These are phyloP conservation scores for Phaeosphaeria sp. DNA, from an alignment of 2,329 filamentous ascomycete species.

Conservation along the genomic window DNA sequence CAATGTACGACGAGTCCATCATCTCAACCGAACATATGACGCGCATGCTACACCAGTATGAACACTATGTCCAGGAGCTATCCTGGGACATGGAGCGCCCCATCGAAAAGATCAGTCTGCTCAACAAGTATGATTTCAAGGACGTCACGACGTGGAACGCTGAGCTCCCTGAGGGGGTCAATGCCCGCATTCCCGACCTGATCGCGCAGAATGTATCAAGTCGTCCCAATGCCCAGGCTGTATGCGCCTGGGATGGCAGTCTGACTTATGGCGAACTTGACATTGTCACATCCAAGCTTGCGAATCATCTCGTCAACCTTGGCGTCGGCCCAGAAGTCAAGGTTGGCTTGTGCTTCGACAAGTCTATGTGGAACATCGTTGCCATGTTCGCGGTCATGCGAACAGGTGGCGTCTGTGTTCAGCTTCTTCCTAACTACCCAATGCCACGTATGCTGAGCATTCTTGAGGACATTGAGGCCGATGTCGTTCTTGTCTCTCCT, in stretches of 20 bases:
- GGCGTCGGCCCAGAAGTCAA: constrained; percentile 22
- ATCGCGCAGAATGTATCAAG: constrained; percentile 9
- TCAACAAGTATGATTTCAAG: constrained; percentile 15
- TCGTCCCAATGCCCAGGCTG: constrained; percentile 16
- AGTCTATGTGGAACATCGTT: constrained; percentile 36
- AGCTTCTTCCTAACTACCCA: constrained; percentile 12
- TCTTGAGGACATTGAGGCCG: constrained; percentile 12
- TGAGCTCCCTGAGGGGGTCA: background rate
- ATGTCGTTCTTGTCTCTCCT: constrained; percentile 17
- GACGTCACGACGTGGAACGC: constrained; percentile 5
- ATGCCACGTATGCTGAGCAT: constrained; percentile 11
- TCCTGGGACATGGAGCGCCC: constrained; percentile 5
- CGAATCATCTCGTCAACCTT: constrained; percentile 16
- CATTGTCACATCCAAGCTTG: constrained; percentile 11
- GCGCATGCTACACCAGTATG: constrained; percentile 21
- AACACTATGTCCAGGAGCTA: constrained; percentile 14
- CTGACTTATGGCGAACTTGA: constrained; percentile 28
- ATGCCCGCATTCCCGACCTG: constrained; percentile 18
- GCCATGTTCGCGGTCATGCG: constrained; percentile 37
- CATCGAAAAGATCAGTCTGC: constrained; percentile 12
- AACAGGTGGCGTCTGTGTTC: constrained; percentile 26
- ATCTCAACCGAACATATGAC: constrained; percentile 16
- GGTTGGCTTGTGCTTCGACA: constrained; percentile 38
- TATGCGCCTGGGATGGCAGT: constrained; percentile 28
- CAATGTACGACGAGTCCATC: constrained; percentile 20